phyloP scores from a whole-genome alignment of 805 yeast species.

The Saccharomycopsis sp. region DNA sequence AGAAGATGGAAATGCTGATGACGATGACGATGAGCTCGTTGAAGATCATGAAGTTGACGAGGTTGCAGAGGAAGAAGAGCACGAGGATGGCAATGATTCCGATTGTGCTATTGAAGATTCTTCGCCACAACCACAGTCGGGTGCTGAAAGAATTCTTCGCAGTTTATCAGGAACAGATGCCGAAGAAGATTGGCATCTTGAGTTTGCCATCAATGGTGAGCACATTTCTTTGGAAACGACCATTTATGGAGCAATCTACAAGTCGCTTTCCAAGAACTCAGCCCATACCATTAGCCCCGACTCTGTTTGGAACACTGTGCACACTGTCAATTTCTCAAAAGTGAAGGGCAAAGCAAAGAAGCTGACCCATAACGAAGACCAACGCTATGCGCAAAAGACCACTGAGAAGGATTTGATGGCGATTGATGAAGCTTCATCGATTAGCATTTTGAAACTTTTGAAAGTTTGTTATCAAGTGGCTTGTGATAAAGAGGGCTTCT shows the following conservation, averaged over 20 bases:
- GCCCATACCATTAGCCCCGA: constrained; percentile 33
- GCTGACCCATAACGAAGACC: constrained; percentile 20
- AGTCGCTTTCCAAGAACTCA: constrained; percentile 32
- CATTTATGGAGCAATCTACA: constrained; percentile 64
- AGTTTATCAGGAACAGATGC: too few species aligned
- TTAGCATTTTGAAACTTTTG: constrained; percentile 38
- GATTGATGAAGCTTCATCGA: constrained; percentile 27
- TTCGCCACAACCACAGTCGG: not conserved
- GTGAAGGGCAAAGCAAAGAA: constrained; percentile 26
- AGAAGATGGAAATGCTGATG: not conserved
- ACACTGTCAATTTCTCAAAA: constrained; percentile 40
- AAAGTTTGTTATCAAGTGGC: constrained; percentile 34
- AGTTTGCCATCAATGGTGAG: constrained; percentile 51
- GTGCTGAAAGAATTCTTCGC: too few species aligned
- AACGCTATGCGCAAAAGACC: constrained; percentile 25
- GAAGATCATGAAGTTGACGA: constrained; percentile 1
- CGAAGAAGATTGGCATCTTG: constrained; percentile 33
- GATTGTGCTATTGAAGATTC: constrained; percentile 22
- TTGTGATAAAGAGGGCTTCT: constrained; percentile 22
- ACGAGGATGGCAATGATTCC: constrained; percentile 10
- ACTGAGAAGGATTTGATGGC: constrained; percentile 26
- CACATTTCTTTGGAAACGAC: constrained; percentile 58
- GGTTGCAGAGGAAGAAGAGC: constrained; percentile 22
- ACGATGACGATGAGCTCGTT: constrained; percentile 19
- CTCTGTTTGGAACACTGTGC: constrained; percentile 51